Conservation (phyloP, 495 filamentous ascomycete genomes). For the Staphylotrichum tortipilum region DNA sequence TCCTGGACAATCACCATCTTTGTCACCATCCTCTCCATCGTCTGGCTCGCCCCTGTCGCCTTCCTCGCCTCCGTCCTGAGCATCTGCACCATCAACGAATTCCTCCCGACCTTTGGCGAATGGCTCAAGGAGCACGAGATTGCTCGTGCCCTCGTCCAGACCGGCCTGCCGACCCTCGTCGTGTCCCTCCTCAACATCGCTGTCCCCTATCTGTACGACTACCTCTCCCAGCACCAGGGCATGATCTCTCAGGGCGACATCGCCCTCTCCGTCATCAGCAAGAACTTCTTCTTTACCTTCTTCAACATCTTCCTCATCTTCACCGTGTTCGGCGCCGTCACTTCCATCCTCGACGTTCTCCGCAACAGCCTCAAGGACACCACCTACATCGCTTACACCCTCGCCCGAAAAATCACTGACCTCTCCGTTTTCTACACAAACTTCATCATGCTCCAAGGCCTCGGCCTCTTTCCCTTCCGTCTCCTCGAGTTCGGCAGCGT, state of each 20-base stretch:
- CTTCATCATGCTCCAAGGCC: constrained; percentile 84
- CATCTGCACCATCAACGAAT: constrained; percentile 62
- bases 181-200: constrained; percentile 79
- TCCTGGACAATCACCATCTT: constrained; percentile 76
- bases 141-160: constrained; percentile 68
- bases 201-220: constrained; percentile 92
- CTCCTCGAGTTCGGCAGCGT: constrained; percentile 86
- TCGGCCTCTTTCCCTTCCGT: constrained; percentile 88
- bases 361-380: constrained; percentile 69
- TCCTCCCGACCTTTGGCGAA: constrained; percentile 63
- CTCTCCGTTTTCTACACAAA: constrained; percentile 85
- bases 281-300: constrained; percentile 99
- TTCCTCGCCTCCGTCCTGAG: constrained; percentile 70
- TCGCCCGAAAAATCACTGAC: constrained; percentile 65
- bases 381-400: constrained; percentile 61
- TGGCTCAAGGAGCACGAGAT: constrained; percentile 58
- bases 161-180: constrained; percentile 74
- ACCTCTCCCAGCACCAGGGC: constrained; percentile 80
- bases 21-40: constrained; percentile 70
- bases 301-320: constrained; percentile 98
- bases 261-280: constrained; percentile 91
- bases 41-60: constrained; percentile 85
- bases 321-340: constrained; percentile 78
- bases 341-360: constrained; percentile 60
- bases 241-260: constrained; percentile 92